Conservation (phyloP, 2,329 filamentous ascomycete species). For the Botrytis squamosa region DNA sequence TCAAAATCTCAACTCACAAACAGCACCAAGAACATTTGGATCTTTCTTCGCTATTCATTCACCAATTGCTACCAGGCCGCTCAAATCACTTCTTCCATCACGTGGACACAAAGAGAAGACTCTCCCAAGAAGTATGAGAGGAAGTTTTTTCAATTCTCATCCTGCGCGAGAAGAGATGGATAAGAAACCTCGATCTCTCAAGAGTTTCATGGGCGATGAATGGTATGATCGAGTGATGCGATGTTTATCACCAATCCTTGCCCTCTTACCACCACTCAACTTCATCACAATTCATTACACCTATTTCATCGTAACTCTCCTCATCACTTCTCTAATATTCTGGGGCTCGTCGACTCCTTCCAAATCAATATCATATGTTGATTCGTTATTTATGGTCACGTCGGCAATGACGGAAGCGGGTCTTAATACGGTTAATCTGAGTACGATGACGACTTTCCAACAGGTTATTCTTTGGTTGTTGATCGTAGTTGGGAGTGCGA, state of each 20-base stretch:
- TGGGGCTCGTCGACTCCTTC: constrained; percentile 55
- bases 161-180: not conserved
- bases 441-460: constrained; percentile 64
- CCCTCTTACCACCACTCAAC: constrained; percentile 45
- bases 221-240: not conserved
- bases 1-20: not conserved
- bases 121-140: not conserved
- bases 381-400: constrained; percentile 64
- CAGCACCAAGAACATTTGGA: constrained; percentile 4
- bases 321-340: constrained; percentile 60
- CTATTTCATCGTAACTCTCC: constrained; percentile 59
- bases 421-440: constrained; percentile 66
- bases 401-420: constrained; percentile 68
- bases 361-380: constrained; percentile 56
- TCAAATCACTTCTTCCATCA: constrained; percentile 1
- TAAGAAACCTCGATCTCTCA: not conserved
- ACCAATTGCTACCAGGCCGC: not conserved
- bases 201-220: constrained; percentile 3
- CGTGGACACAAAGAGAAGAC: not conserved
- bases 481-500: constrained; percentile 63
- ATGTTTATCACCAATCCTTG: not conserved
- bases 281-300: constrained; percentile 65
- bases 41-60: not conserved
- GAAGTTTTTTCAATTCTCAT: not conserved
- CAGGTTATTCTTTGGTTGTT: constrained; percentile 64